A percentile compares a stretch with the other conserved stretches of the same genome.
These are phyloP conservation scores for Piper betle DNA, from an alignment of 164 flowering plant genomes.

Conservation along the genomic window DNA sequence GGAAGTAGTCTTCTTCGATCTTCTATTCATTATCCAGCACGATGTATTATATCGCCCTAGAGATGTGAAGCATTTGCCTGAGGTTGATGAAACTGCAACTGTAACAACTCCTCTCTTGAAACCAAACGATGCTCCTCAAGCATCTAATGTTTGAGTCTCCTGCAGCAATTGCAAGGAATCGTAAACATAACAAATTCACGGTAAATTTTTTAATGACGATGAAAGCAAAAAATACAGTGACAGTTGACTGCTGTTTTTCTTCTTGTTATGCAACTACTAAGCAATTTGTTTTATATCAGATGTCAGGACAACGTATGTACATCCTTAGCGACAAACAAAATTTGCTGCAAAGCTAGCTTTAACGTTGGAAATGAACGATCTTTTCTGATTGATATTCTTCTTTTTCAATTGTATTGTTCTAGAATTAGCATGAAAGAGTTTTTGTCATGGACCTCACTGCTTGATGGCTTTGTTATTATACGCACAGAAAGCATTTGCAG, in stretches of 20 bases:
- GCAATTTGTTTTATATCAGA: background rate
- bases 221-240: too few species aligned
- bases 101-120: background rate
- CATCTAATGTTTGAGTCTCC: conserved; percentile 2
- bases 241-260: background rate
- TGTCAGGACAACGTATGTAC: background rate
- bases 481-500: background rate
- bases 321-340: background rate
- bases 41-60: conserved; percentile 53
- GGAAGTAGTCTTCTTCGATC: conserved; percentile 65
- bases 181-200: background rate
- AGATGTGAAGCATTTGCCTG: conserved; percentile 6
- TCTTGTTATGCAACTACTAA: too few species aligned
- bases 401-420: background rate
- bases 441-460: background rate
- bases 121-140: background rate
- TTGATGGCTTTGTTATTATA: background rate
- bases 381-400: too few species aligned
- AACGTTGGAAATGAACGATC: background rate
- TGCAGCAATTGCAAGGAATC: background rate
- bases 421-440: too few species aligned
- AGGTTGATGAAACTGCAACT: background rate
- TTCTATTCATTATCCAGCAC: conserved; percentile 79
- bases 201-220: background rate
- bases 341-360: background rate